Evolutionary conservation across 2,329 filamentous ascomycete species (phyloP).

Genomic region (Aspergillus hortae): DNA sequence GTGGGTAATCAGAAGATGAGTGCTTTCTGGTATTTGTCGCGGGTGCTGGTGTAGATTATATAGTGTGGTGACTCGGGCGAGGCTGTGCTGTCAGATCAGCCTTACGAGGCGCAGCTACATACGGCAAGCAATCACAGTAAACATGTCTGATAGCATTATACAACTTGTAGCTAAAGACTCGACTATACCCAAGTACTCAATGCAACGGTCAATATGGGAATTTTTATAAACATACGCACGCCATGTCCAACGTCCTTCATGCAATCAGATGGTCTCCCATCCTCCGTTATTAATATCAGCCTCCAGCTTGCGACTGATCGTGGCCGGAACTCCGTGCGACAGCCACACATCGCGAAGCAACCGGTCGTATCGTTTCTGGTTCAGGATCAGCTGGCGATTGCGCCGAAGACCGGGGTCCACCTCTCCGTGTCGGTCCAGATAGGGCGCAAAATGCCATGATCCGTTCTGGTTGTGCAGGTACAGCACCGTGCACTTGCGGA

Average conservation of each 20-base stretch:
- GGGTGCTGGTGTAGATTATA: not conserved
- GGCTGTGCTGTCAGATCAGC: not conserved
- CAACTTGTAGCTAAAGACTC: not conserved
- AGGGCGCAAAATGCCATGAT: conserved; percentile 82
- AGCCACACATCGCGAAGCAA: conserved; percentile 84
- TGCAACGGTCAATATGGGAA: not conserved
- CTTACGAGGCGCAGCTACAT: no score
- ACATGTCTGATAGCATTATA: not conserved
- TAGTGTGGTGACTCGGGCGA: not conserved
- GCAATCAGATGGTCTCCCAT: conserved; percentile 68
- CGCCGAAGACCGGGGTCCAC: conserved; percentile 86
- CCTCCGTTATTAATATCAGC: conserved; percentile 95
- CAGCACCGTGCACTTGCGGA: conserved; percentile 89
- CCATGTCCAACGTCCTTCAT: not conserved
- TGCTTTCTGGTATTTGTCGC: not conserved
- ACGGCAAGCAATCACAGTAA: not conserved
- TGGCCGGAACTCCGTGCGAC: conserved; percentile 78
- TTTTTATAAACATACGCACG: not conserved
- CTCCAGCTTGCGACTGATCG: conserved; percentile 86
- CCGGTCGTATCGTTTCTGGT: conserved; percentile 89
- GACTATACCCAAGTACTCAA: no score
- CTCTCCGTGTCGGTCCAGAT: conserved; percentile 94
- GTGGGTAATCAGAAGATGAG: not conserved
- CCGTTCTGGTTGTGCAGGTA: conserved; percentile 80
- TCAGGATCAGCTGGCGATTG: conserved; percentile 84